Conservation (phyloP, 768 basidiomycete genomes). For the Mycena pura region DNA sequence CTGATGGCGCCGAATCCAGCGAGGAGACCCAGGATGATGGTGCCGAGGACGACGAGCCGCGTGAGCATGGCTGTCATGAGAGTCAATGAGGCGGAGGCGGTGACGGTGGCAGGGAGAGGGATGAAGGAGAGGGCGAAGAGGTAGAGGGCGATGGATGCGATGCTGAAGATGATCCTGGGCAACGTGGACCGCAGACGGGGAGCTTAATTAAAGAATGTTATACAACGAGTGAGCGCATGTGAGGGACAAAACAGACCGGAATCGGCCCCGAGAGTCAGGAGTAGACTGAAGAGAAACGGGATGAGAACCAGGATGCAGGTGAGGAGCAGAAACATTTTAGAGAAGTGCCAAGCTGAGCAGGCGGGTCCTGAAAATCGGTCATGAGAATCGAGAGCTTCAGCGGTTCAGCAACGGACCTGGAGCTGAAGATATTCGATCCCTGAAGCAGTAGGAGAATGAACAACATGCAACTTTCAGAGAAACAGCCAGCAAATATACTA, state of each 20-base stretch:
- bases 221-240: not conserved
- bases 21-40: slow-evolving; percentile 76
- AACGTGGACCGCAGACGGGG: slow-evolving; percentile 29
- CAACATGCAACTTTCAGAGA: slow-evolving; percentile 76
- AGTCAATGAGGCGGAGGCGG: slow-evolving; percentile 45
- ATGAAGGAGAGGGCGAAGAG: slow-evolving; percentile 69
- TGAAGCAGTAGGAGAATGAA: slow-evolving; percentile 80
- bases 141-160: slow-evolving; percentile 60
- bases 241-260: slow-evolving; percentile 28
- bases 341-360: slow-evolving; percentile 72
- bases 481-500: slow-evolving; percentile 74
- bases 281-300: slow-evolving; percentile 67
- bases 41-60: slow-evolving; percentile 78
- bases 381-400: slow-evolving; percentile 2
- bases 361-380: slow-evolving; percentile 53
- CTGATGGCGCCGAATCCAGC: slow-evolving; percentile 82
- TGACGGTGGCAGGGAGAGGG: slow-evolving; percentile 65
- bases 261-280: slow-evolving; percentile 53
- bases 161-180: slow-evolving; percentile 47
- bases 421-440: slow-evolving; percentile 58
- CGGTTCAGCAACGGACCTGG: slow-evolving; percentile 51
- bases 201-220: slow-evolving; percentile 21
- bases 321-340: slow-evolving; percentile 67
- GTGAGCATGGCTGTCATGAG: slow-evolving; percentile 57
- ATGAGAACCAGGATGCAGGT: slow-evolving; percentile 67